Evolutionary conservation across 1,139 yeast genomes (phyloP).

Genomic region (Sugiyamaella pinicola): DNA sequence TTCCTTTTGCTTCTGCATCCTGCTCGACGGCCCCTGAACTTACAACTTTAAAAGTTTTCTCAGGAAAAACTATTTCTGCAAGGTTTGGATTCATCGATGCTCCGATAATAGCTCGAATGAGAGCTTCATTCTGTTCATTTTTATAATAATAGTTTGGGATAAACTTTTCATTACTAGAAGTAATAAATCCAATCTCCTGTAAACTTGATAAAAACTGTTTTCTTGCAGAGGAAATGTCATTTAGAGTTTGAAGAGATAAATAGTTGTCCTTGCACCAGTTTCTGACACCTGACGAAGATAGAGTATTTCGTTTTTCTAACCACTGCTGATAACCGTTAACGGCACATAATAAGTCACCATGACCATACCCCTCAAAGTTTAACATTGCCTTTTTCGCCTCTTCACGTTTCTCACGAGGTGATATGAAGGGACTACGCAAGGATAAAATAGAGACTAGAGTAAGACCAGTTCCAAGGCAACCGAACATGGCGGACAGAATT

Average conservation of each 20-base stretch:
- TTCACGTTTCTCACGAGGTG: slow-evolving; percentile 64
- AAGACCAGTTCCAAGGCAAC: slow-evolving; percentile 74
- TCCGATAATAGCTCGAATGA: slow-evolving; percentile 68
- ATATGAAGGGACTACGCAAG: slow-evolving; percentile 70
- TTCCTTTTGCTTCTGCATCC: slow-evolving; percentile 77
- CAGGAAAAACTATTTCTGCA: slow-evolving; percentile 80
- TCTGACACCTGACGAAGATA: slow-evolving; percentile 38
- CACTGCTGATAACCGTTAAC: slow-evolving; percentile 60
- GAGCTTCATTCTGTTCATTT: slow-evolving; percentile 52
- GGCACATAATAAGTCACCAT: slow-evolving; percentile 76
- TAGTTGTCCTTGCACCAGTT: slow-evolving; percentile 62
- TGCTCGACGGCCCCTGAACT: slow-evolving; percentile 78
- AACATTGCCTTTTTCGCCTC: slow-evolving; percentile 56
- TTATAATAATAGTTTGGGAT: slow-evolving; percentile 44
- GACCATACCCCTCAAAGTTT: slow-evolving; percentile 46
- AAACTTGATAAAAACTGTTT: slow-evolving; percentile 67
- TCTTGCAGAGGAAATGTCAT: slow-evolving; percentile 71
- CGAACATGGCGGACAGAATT: slow-evolving; percentile 77
- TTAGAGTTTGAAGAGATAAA: slow-evolving; percentile 64
- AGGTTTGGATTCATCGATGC: slow-evolving; percentile 84
- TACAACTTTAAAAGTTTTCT: slow-evolving; percentile 69
- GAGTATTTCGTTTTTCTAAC: slow-evolving; percentile 29
- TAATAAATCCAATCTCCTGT: slow-evolving; percentile 75
- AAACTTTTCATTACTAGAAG: slow-evolving; percentile 38
- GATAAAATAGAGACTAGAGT: slow-evolving; percentile 76